phyloP scores from a whole-genome alignment of 345 rosid genomes.

The Lumnitzera littorea region DNA sequence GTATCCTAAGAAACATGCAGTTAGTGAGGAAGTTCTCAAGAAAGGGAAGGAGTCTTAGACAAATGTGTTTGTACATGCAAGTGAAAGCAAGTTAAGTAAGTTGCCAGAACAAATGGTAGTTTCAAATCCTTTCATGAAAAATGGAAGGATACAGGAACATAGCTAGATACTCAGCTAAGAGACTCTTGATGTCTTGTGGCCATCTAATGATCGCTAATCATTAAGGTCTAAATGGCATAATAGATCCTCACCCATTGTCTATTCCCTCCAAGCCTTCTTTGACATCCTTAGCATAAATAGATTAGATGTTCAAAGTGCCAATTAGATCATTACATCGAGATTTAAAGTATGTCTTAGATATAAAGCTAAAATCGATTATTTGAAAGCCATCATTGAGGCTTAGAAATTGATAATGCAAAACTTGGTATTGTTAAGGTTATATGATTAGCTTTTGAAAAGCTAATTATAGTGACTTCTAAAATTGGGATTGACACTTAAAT shows the following conservation, averaged over 20 bases:
- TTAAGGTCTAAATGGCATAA: slow-evolving; percentile 35
- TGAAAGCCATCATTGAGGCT: too few species aligned
- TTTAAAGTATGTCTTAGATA: slow-evolving; percentile 20
- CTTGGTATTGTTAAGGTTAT: too few species aligned
- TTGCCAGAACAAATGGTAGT: slow-evolving; percentile 22
- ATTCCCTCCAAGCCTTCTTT: slow-evolving; percentile 18
- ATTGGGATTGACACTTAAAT: too few species aligned
- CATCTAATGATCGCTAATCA: slow-evolving; percentile 21
- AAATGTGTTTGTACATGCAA: slow-evolving; percentile 51
- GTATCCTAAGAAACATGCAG: slow-evolving; percentile 20
- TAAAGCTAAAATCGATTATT: too few species aligned
- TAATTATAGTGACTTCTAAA: too few species aligned
- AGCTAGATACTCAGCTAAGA: slow-evolving; percentile 17
- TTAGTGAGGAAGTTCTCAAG: slow-evolving; percentile 29
- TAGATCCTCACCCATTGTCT: slow-evolving; percentile 19
- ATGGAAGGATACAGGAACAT: slow-evolving; percentile 33
- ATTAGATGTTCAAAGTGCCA: slow-evolving; percentile 10
- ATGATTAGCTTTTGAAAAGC: too few species aligned
- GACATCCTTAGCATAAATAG: slow-evolving; percentile 19
- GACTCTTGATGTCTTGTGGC: slow-evolving; percentile 19
- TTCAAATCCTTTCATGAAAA: slow-evolving; percentile 24
- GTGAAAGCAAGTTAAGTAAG: slow-evolving; percentile 39
- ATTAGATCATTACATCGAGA: slow-evolving; percentile 58
- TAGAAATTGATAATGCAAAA: too few species aligned
- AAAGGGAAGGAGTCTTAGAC: slow-evolving; percentile 52